Percentiles rank a stretch among this genome's conserved stretches.
These are phyloP conservation scores for Phoenix dactylifera DNA, from an alignment of 176 grass and related monocot genomes.

Conservation along the genomic window DNA sequence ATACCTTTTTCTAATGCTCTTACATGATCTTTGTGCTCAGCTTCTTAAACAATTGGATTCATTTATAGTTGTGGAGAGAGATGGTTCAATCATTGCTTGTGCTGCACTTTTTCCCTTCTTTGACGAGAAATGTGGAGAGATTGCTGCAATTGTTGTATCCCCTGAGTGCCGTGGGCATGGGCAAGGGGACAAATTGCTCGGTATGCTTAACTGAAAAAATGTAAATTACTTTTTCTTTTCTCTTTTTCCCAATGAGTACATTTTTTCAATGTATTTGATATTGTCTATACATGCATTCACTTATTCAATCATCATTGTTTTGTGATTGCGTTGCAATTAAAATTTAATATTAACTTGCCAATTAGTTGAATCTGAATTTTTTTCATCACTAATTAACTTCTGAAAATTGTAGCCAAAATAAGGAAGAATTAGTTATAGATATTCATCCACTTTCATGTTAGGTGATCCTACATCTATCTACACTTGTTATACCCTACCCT, in stretches of 20 bases:
- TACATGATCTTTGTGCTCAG: constrained; percentile 25
- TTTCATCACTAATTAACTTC: too few species aligned
- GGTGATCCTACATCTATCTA: too few species aligned
- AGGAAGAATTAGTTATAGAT: too few species aligned
- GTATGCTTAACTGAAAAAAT: constrained; percentile 28
- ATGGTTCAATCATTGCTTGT: constrained; percentile 89
- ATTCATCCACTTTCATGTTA: too few species aligned
- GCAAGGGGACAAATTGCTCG: constrained; percentile 84
- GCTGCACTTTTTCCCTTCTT: constrained; percentile 70
- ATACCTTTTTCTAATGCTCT: not conserved
- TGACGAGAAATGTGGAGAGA: constrained; percentile 75
- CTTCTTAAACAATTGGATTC: constrained; percentile 65
- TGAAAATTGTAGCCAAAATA: too few species aligned
- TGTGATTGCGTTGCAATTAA: too few species aligned
- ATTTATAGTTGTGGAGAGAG: constrained; percentile 89
- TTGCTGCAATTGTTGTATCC: constrained; percentile 84
- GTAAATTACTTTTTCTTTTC: not conserved
- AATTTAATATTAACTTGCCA: too few species aligned
- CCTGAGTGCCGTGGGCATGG: constrained; percentile 83
- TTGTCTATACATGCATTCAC: too few species aligned
- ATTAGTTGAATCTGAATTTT: too few species aligned
- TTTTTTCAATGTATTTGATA: not conserved
- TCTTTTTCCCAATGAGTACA: constrained; percentile 11
- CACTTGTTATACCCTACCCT: too few species aligned
- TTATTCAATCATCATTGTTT: too few species aligned